phyloP scores from a whole-genome alignment of 805 yeast species.

The Grigorovia transvaalensis region DNA sequence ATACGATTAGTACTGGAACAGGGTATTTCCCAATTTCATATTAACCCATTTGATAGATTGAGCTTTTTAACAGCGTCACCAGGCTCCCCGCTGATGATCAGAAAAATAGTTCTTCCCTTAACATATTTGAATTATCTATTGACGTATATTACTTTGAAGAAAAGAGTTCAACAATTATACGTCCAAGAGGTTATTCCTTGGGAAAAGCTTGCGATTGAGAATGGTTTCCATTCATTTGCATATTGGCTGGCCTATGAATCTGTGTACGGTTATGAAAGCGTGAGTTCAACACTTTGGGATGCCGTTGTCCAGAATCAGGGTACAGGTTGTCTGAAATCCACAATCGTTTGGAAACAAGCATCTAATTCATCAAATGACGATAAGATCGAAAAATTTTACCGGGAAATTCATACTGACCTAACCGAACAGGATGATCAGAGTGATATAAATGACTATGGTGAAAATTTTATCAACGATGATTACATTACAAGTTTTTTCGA shows the following conservation, averaged over 20 bases:
- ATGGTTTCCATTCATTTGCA: slow-evolving; percentile 11
- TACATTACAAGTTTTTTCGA: not conserved
- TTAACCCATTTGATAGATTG: slow-evolving; percentile 21
- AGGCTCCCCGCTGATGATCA: slow-evolving; percentile 82
- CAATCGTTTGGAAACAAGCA: slow-evolving; percentile 19
- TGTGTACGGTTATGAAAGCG: slow-evolving; percentile 7
- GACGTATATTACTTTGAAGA: slow-evolving; percentile 11
- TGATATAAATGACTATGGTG: not conserved
- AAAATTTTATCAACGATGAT: not conserved
- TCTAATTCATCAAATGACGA: not conserved
- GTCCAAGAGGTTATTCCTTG: slow-evolving; percentile 12
- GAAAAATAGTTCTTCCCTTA: slow-evolving; percentile 34
- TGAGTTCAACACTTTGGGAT: slow-evolving; percentile 10
- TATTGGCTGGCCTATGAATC: slow-evolving; percentile 10
- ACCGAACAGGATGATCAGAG: no score
- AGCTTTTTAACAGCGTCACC: slow-evolving; percentile 64
- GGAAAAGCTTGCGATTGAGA: slow-evolving; percentile 10
- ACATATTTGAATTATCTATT: slow-evolving; percentile 14
- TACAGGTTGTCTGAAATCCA: slow-evolving; percentile 9
- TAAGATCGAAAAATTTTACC: slow-evolving; percentile 5
- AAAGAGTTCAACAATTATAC: slow-evolving; percentile 5
- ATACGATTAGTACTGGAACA: slow-evolving; percentile 12
- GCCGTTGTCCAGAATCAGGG: slow-evolving; percentile 11
- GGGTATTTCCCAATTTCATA: slow-evolving; percentile 14
- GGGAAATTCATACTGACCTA: slow-evolving; percentile 2